Conservation (phyloP, 345 rosid species). For the Euphorbia pulcherrima region DNA sequence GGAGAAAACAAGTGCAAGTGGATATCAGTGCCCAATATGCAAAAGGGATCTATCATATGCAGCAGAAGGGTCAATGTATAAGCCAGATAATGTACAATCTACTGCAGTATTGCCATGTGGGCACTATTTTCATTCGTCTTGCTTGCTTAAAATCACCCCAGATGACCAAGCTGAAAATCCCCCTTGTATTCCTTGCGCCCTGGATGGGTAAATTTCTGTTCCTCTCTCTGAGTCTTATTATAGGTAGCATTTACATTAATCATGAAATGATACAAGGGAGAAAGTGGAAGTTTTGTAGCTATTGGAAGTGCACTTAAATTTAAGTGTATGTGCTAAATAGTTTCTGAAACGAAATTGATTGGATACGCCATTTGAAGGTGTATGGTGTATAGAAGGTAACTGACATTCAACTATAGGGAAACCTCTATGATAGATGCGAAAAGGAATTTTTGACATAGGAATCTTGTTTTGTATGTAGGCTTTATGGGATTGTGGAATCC, state of each 20-base stretch:
- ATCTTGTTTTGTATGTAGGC: not conserved
- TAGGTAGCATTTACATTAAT: constrained; percentile 4
- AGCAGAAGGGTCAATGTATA: constrained; percentile 14
- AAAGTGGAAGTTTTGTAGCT: not conserved
- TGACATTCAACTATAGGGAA: not conserved
- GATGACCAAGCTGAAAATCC: constrained; percentile 18
- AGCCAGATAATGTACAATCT: constrained; percentile 5
- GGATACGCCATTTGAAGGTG: not conserved
- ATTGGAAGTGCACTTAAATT: not conserved
- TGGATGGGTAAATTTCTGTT: constrained; percentile 6
- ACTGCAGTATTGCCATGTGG: constrained; percentile 22
- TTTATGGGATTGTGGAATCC: not conserved
- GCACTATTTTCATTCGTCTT: constrained; percentile 19
- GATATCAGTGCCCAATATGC: constrained; percentile 18
- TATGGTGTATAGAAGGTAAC: not conserved
- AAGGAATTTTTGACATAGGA: not conserved
- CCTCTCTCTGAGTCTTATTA: not conserved
- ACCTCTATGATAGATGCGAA: not conserved
- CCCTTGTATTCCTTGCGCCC: constrained; percentile 24
- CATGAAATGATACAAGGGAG: constrained; percentile 3
- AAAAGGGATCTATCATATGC: constrained; percentile 20
- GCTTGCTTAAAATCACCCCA: constrained; percentile 23
- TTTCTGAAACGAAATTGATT: not conserved
- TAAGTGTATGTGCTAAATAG: not conserved
- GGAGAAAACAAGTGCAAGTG: constrained; percentile 14